Base-by-base conservation (phyloP, 768 basidiomycete species). In the Serendipita sp. region DNA sequence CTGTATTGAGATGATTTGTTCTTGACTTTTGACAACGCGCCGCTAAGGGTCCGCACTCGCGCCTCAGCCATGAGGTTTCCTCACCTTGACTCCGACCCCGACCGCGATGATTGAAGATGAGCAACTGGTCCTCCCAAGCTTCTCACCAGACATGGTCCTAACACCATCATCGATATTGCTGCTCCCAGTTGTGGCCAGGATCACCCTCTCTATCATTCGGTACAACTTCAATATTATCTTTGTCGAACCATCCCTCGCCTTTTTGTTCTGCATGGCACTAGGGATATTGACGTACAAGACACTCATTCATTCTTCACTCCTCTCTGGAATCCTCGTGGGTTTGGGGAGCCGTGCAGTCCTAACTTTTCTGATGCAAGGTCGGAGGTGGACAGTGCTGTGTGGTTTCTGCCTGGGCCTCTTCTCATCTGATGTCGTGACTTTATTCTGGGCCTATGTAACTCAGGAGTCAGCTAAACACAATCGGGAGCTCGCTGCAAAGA, bases 21-120 rank as follows among this genome's bases (percentile, higher is more conserved):
- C 58, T 5, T 51, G 18, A 18, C 7, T 32, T 51, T 51, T 51
- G 18, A 7, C 30, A 41, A 41, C 41, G 41, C 48, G 48, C 30
- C 48, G 48, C 30, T 51, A n/a, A 51, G 18, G n/a, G 18, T 32
- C 18, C 48, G 48, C 48, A 51, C 48, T 18, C 48, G 48, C 48
- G 48, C 48, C n/a, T 51, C 8, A 3, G 36, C 56, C 56, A 30
- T n/a, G 56, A 60, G 56, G 56, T 38, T n/a, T 23, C 56, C 28
- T 23, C 36, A 35, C 34, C 8, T 36, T 60, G 36, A 60, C 56
- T 35, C 41, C 41, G 41, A n/a, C 28, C 23, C 56, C 56, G 30
- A n/a, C 34, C 16, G 28, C 28, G 35, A 60, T 60, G 56, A 60
- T 60, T 60, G 56, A 60, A 60, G 56, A 60, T 38, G 56, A 60